phyloP scores from a whole-genome alignment of 495 filamentous ascomycete species.

The Stereocaulon alpinum region DNA sequence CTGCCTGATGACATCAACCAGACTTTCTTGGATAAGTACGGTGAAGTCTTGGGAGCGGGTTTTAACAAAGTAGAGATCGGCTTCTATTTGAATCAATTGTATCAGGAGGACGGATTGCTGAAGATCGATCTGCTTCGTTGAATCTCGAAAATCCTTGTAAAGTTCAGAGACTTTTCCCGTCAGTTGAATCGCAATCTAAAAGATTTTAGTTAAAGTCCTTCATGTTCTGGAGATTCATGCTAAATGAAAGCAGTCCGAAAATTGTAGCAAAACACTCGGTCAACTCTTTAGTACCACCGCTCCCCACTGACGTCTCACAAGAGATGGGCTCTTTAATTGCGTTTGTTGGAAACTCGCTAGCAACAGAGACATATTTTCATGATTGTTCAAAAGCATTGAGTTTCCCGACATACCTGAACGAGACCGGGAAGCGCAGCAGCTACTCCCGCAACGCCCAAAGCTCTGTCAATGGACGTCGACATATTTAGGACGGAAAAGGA shows the following conservation, averaged over 20 bases:
- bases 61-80: not conserved
- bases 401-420: not conserved
- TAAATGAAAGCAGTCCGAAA: not conserved
- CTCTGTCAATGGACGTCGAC: not conserved
- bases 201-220: not conserved
- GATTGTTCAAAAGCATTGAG: not conserved
- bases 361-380: not conserved
- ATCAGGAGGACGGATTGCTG: not conserved
- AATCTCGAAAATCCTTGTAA: not conserved
- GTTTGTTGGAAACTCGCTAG: not conserved
- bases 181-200: not conserved
- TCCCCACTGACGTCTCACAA: not conserved
- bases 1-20: not conserved
- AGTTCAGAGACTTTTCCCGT: conserved; percentile 1
- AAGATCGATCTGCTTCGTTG: not conserved
- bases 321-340: not conserved
- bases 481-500: not conserved
- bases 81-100: conserved; percentile 1
- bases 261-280: not conserved
- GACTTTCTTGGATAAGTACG: conserved; percentile 1
- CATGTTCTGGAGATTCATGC: not conserved
- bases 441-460: not conserved
- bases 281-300: not conserved
- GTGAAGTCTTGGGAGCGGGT: not conserved
- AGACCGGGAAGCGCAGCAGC: not conserved